These are phyloP conservation scores for Fusarium mexicanum DNA, from an alignment of 2,329 filamentous ascomycete genomes.

Conservation along the genomic window DNA sequence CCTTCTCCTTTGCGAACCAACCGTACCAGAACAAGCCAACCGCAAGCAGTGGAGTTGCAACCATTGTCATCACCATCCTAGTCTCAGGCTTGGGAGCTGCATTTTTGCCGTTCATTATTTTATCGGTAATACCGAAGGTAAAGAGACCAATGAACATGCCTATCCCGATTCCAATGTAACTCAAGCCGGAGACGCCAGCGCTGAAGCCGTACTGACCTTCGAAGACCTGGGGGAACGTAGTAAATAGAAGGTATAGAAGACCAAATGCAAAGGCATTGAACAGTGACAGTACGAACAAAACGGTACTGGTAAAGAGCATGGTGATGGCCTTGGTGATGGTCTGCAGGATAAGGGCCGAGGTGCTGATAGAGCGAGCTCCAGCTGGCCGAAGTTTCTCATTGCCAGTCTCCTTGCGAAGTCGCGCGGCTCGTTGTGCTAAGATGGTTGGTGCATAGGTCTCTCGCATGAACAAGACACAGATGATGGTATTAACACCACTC, in stretches of 20 bases:
- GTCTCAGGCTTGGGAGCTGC: neutral
- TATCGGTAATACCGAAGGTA: neutral
- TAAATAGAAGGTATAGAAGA: neutral
- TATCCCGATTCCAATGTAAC: neutral
- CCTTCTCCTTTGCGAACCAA: neutral
- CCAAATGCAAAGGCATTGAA: neutral
- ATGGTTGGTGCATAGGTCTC: neutral
- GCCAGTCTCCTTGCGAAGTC: neutral
- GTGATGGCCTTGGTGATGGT: neutral
- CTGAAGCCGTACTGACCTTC: neutral
- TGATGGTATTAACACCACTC: neutral
- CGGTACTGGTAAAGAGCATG: neutral
- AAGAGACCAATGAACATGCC: neutral
- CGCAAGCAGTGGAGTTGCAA: neutral
- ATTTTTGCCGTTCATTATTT: neutral
- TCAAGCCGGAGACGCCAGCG: neutral
- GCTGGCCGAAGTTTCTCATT: neutral
- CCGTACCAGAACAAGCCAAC: neutral
- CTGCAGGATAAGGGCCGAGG: neutral
- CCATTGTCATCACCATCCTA: neutral
- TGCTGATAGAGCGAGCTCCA: neutral
- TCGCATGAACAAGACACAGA: neutral
- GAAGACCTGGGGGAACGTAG: neutral
- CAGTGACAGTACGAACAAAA: neutral
- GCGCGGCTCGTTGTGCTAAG: neutral